Conservation (phyloP, 2,329 filamentous ascomycete genomes). For the Penicillium sp. region DNA sequence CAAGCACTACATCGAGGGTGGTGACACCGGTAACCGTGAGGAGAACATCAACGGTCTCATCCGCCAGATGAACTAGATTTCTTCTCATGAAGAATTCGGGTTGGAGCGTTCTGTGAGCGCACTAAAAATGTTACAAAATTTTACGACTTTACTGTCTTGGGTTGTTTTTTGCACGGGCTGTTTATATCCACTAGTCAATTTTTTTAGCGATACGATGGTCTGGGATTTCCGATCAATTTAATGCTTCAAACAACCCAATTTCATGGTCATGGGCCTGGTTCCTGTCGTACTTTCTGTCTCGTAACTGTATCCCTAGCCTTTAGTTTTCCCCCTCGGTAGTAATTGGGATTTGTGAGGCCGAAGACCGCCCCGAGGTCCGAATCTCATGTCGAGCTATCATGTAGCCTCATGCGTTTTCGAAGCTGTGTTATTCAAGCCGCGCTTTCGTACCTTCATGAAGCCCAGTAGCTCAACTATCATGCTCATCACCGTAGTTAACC, state of each 20-base stretch:
- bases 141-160: conserved; percentile 28
- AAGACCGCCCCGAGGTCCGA: conserved; percentile 2
- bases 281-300: not conserved
- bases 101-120: conserved; percentile 1
- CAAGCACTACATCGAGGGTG: conserved; percentile 98
- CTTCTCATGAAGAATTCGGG: conserved; percentile 6
- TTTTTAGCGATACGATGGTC: conserved; percentile 34
- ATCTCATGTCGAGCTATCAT: not conserved
- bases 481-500: not conserved
- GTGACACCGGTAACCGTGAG: conserved; percentile 98
- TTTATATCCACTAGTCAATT: conserved; percentile 29
- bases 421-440: not conserved
- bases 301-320: not conserved
- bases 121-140: conserved; percentile 20
- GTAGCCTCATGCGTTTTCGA: not conserved
- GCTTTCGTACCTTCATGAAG: not conserved
- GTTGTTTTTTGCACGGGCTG: conserved; percentile 36
- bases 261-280: conserved; percentile 9
- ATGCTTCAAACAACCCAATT: conserved; percentile 38
- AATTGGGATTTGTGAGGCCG: not conserved
- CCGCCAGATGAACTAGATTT: conserved; percentile 92
- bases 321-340: too few species aligned
- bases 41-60: conserved; percentile 96
- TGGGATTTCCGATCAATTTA: conserved; percentile 35
- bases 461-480: too few species aligned